Conservation (phyloP, 2,329 filamentous ascomycete genomes). For the Exophiala dermatitidis region DNA sequence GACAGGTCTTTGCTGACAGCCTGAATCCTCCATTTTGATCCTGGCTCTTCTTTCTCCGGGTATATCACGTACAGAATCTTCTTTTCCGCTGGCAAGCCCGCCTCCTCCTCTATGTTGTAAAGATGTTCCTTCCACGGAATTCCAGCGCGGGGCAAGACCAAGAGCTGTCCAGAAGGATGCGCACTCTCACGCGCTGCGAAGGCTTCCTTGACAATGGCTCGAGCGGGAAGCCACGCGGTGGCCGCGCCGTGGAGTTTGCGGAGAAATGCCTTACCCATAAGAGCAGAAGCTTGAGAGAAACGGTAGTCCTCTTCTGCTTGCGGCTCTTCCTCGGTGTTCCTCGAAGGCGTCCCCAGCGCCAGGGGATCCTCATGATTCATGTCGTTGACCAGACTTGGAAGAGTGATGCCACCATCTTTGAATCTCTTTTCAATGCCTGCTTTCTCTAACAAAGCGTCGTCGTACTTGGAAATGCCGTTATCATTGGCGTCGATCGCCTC, state of each 20-base stretch:
- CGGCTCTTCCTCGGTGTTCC: slow-evolving; percentile 46
- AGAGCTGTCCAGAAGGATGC: slow-evolving; percentile 67
- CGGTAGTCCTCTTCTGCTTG: slow-evolving; percentile 73
- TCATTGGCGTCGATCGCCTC: slow-evolving; percentile 97
- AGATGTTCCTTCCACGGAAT: slow-evolving; percentile 95
- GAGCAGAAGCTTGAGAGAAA: slow-evolving; percentile 67
- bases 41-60: slow-evolving; percentile 68
- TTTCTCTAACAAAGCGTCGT: slow-evolving; percentile 59
- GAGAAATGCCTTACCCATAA: slow-evolving; percentile 85
- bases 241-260: slow-evolving; percentile 70
- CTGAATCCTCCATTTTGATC: slow-evolving; percentile 87
- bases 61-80: slow-evolving; percentile 84
- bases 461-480: slow-evolving; percentile 83
- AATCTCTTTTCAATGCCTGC: slow-evolving; percentile 77
- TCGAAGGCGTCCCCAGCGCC: slow-evolving; percentile 37
- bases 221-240: slow-evolving; percentile 77
- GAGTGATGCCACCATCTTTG: slow-evolving; percentile 69
- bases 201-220: slow-evolving; percentile 67
- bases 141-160: slow-evolving; percentile 70
- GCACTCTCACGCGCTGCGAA: slow-evolving; percentile 61
- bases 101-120: slow-evolving; percentile 70
- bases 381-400: slow-evolving; percentile 74
- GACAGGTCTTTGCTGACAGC: slow-evolving; percentile 77
- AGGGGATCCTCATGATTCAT: slow-evolving; percentile 60
- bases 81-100: slow-evolving; percentile 38